A percentile compares a stretch with the other conserved stretches of the same genome.
Evolutionary conservation across 257 asterid genomes (phyloP).

Genomic region (Solanum appendiculatum): DNA sequence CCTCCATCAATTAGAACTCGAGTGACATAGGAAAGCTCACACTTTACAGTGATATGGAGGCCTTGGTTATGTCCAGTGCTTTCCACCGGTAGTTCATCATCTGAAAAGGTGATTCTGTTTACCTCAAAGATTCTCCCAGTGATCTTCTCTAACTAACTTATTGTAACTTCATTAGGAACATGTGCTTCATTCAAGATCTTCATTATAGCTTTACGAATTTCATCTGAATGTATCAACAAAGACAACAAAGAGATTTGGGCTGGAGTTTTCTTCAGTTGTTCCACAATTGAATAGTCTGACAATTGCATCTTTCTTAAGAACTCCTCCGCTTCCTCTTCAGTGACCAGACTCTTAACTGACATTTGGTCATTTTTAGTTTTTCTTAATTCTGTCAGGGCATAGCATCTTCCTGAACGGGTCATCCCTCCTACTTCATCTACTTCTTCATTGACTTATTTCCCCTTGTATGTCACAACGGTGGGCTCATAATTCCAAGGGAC

Average conservation of each 20-base stretch:
- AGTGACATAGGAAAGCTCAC: too few species aligned
- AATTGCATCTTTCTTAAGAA: too few species aligned
- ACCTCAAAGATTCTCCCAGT: too few species aligned
- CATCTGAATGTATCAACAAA: neutral
- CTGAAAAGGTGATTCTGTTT: too few species aligned
- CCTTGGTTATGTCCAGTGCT: too few species aligned
- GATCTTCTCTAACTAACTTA: neutral
- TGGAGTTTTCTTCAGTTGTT: neutral
- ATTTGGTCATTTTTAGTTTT: neutral
- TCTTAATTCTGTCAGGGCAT: neutral
- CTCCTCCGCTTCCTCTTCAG: neutral
- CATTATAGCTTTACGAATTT: neutral
- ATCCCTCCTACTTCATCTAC: neutral
- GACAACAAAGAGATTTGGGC: neutral
- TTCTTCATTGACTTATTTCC: neutral
- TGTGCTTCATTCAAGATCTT: neutral
- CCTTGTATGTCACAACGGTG: neutral
- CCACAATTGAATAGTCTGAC: neutral
- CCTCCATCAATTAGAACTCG: too few species aligned
- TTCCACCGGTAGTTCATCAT: too few species aligned
- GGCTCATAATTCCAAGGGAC: neutral
- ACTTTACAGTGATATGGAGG: too few species aligned
- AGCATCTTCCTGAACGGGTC: too few species aligned
- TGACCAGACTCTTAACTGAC: neutral
- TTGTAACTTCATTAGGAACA: neutral